These are phyloP conservation scores for Datisca glomerata DNA, from an alignment of 306 rosid species.

Conservation along the genomic window DNA sequence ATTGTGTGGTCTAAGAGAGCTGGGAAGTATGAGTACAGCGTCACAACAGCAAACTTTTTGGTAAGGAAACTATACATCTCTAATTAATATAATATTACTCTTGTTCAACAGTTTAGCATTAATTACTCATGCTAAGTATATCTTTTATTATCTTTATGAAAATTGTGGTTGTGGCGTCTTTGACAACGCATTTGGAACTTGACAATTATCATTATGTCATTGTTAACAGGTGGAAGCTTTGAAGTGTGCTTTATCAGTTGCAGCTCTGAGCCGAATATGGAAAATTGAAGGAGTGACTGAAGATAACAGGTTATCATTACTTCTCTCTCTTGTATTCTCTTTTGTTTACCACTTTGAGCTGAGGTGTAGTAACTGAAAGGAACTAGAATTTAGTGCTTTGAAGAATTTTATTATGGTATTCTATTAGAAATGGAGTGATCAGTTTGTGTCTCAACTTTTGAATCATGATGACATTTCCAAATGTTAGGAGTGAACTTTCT, in stretches of 20 bases:
- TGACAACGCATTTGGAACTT: background rate
- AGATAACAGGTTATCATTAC: slow-evolving; percentile 51
- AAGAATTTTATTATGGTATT: background rate
- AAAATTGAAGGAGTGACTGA: slow-evolving; percentile 71
- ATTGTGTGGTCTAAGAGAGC: slow-evolving; percentile 97
- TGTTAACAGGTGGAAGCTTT: slow-evolving; percentile 67
- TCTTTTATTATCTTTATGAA: background rate
- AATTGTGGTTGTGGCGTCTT: background rate
- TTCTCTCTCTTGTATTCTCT: background rate
- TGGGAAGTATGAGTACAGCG: slow-evolving; percentile 93
- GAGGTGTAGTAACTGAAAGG: no score
- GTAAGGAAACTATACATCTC: slow-evolving; percentile 23
- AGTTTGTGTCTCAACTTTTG: no score
- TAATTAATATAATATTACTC: background rate
- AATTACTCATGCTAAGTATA: background rate
- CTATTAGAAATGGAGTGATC: no score
- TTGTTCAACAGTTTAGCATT: background rate
- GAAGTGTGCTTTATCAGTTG: slow-evolving; percentile 80
- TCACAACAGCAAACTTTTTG: slow-evolving; percentile 88
- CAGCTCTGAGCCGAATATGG: slow-evolving; percentile 60
- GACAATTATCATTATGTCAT: slow-evolving; percentile 1
- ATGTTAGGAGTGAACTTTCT: no score
- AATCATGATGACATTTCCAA: no score
- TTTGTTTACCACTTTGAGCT: no score
- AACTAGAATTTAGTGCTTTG: background rate